Percentiles rank a stretch among this genome's conserved stretches.
Evolutionary conservation across 1,284 basidiomycete genomes (phyloP).

Genomic region (Ceratobasidium sp.): DNA sequence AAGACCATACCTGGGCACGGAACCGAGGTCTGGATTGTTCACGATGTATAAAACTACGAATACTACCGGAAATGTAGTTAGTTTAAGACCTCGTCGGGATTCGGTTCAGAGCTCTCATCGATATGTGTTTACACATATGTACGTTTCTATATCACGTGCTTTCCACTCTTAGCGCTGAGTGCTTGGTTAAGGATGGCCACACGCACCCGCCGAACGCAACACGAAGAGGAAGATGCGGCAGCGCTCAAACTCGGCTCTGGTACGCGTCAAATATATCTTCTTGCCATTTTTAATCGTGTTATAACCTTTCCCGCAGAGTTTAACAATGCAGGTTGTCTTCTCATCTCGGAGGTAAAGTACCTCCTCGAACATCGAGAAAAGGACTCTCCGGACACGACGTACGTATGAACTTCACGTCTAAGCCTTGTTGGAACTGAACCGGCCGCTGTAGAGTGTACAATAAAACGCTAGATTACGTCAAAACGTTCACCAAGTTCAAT

Average conservation of each 20-base stretch:
- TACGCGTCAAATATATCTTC: constrained; percentile 4
- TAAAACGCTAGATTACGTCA: constrained; percentile 92
- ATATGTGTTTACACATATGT: no score
- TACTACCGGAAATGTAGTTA: no score
- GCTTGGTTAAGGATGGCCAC: constrained; percentile 30
- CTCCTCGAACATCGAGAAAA: constrained; percentile 83
- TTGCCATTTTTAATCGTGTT: background rate
- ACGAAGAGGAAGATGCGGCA: constrained; percentile 50
- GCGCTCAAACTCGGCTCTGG: constrained; percentile 49
- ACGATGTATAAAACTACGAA: no score
- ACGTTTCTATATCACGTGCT: no score
- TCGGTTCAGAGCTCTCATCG: no score
- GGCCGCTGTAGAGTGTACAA: constrained; percentile 80
- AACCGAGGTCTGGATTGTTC: no score
- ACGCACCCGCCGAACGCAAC: constrained; percentile 40
- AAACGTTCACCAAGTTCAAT: constrained; percentile 90
- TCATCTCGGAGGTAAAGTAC: constrained; percentile 93
- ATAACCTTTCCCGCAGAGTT: constrained; percentile 73
- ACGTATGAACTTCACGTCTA: constrained; percentile 54
- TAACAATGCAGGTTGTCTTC: constrained; percentile 89
- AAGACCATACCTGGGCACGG: no score
- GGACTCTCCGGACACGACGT: constrained; percentile 86
- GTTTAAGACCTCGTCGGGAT: no score
- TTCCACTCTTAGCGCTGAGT: background rate
- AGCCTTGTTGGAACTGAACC: background rate